Evolutionary conservation across 2,329 filamentous ascomycete species (phyloP), one percentile per base, ranked within the genome.

Genomic region (Didymella pinodella): DNA sequence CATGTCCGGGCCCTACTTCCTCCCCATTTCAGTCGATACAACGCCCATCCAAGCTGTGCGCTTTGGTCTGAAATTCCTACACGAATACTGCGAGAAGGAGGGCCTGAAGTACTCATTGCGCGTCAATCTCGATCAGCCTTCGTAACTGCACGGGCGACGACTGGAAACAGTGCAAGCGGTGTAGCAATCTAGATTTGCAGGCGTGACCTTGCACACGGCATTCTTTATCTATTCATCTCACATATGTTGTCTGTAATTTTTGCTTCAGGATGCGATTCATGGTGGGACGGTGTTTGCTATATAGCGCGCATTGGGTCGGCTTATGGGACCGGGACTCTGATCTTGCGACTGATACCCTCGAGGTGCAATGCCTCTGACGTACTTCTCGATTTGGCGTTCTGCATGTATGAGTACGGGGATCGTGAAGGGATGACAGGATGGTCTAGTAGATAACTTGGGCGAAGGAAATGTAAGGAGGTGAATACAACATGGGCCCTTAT

Each of bases 31-130:
- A 1, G 64, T 68, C 11, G 75, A 79, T 28, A 80, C 79, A 0
- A 76, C 74, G 5, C 78, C 81, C 0, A 66, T 81, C n/a, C 74
- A 78, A 49, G 80, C 79, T 1, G 79, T 81, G 2, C 66, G 80
- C 0, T 80, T 81, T 36, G 81, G 78, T 0, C 62, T 79, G 20
- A 68, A 70, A 47, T 76, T 82, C 48, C 61, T 82, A 18, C 61
- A 63, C 22, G 81, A 83, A 65, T 82, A 80, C 73, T 75, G 78
- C 54, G 72, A 73, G 48, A 75, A 67, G 31, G 72, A 76, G 51
- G 54, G 61, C 26, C 25, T 76, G 7, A 59, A 69, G 8, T 72
- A 76, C 50, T 55, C 25, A 3, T 29, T 75, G 14, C 61, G 67
- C 7, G 63, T 76, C 45, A 71, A 68, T 18, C 64, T 75, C 7